Evolutionary conservation across 495 filamentous ascomycete species (phyloP).

Genomic region (Penicillium silybi): DNA sequence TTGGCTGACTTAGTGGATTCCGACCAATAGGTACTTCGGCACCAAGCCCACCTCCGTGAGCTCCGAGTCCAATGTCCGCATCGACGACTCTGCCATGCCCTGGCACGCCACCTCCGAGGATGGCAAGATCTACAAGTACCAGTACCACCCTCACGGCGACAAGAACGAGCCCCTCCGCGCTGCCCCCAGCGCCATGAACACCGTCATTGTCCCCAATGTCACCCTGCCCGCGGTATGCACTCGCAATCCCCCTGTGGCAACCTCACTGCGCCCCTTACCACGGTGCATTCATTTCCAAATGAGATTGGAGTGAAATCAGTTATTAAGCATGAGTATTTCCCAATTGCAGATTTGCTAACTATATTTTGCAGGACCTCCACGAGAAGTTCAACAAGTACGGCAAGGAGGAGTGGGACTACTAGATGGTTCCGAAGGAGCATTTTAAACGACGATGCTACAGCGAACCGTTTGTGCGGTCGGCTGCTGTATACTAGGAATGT

Average conservation of each 20-base stretch:
- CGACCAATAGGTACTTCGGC: slow-evolving; percentile 52
- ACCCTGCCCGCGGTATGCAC: slow-evolving; percentile 78
- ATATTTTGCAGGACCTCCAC: slow-evolving; percentile 64
- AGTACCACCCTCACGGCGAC: slow-evolving; percentile 90
- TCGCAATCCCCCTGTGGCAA: background rate
- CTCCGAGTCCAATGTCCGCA: slow-evolving; percentile 73
- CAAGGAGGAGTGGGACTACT: slow-evolving; percentile 69
- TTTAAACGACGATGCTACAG: slow-evolving; percentile 16
- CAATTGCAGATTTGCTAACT: slow-evolving; percentile 3
- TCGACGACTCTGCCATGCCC: slow-evolving; percentile 74
- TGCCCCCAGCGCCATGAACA: slow-evolving; percentile 91
- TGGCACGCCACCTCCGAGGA: slow-evolving; percentile 68
- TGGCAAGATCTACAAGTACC: slow-evolving; percentile 69
- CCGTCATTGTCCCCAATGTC: slow-evolving; percentile 87
- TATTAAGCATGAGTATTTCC: background rate
- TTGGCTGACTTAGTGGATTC: slow-evolving; percentile 13
- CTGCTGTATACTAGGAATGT: slow-evolving; percentile 65
- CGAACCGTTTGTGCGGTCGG: slow-evolving; percentile 48
- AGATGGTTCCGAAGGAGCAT: slow-evolving; percentile 15
- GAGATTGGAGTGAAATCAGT: background rate
- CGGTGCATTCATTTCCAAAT: too few species aligned
- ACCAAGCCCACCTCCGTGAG: slow-evolving; percentile 79
- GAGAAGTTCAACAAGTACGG: slow-evolving; percentile 98
- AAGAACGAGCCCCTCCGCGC: slow-evolving; percentile 69
- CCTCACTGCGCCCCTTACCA: background rate